Evolutionary conservation across 2,329 filamentous ascomycete species (phyloP), one percentile per base, ranked within the genome.

Genomic region (Xylariaceae sp.): DNA sequence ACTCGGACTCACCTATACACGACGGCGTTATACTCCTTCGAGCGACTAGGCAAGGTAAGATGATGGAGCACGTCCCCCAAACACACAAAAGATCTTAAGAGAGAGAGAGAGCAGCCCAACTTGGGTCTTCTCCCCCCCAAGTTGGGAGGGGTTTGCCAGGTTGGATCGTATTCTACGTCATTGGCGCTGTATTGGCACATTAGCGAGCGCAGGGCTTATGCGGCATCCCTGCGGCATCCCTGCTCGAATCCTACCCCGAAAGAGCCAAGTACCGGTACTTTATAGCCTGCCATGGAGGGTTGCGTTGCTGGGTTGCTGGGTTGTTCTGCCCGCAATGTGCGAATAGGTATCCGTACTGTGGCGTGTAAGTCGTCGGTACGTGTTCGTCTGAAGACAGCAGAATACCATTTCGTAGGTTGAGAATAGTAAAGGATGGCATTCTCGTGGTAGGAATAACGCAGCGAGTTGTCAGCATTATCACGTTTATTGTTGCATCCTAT

Each of bases 251-350:
- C 59, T 55, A 61, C 59, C 61, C 57, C 53, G 39, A 55, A 51
- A 11, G 17, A 42, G 56, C 5, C 53, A 63, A 63, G 65, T 66
- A 66, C 59, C 61, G 65, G 57, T 65, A 66, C 65, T 61, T 65
- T 44, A 6, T 44, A 58, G 52, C 58, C 62, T 55, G 55, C 56
- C 57, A 57, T 52, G 51, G 35, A 49, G 23, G 23, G 23, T 30
- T 18, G 17, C 17, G 17, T 18, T 18, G 17, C 17, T 18, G 23
- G 23, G 23, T 30, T 30, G 23, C 23, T 30, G 23, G 23, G 47
- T 18, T 49, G 47, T 2, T 49, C 15, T 49, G 47, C 47, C 45
- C 37, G 37, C 3, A 8, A 9, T 42, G 37, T 42, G 37, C 11
- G 37, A 13, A 7, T 1, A 30, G 23, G 4, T 4, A 30, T 30